These are phyloP conservation scores for Aleurites moluccanus DNA, from an alignment of 441 rosid species.

Conservation along the genomic window DNA sequence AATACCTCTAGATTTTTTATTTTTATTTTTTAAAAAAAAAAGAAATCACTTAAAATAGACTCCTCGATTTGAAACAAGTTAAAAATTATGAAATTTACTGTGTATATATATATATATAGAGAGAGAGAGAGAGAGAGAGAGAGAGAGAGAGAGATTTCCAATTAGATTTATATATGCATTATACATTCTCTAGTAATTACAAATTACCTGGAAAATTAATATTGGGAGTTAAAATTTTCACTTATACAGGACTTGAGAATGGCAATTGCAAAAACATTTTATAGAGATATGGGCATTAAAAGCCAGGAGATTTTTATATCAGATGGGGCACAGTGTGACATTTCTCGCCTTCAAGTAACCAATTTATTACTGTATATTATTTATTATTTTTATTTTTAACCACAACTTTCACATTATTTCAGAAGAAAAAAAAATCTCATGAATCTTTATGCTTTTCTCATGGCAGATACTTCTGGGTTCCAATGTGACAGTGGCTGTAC, in stretches of 20 bases:
- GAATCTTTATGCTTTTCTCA: not conserved
- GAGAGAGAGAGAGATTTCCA: too few relatives aligned
- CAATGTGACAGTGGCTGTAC: slow-evolving; percentile 60
- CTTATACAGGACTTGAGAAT: slow-evolving; percentile 45
- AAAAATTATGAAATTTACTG: too few relatives aligned
- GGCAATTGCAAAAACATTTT: slow-evolving; percentile 59
- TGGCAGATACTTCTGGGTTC: slow-evolving; percentile 71
- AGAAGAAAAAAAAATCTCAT: not conserved
- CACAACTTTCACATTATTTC: not conserved
- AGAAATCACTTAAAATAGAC: too few relatives aligned
- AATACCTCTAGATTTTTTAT: too few relatives aligned
- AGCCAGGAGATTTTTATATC: slow-evolving; percentile 71
- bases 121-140: too few relatives aligned
- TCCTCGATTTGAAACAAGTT: too few relatives aligned
- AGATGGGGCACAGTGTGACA: slow-evolving; percentile 85
- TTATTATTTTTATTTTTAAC: not conserved
- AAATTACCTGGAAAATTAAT: not conserved
- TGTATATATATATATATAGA: too few relatives aligned
- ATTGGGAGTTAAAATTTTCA: not conserved
- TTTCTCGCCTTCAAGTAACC: slow-evolving; percentile 71
- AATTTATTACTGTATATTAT: not conserved
- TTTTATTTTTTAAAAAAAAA: too few relatives aligned
- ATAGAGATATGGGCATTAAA: slow-evolving; percentile 45
- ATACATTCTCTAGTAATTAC: too few relatives aligned
- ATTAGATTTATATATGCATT: too few relatives aligned